Base-by-base conservation (phyloP, 208 protist species). In the Wallacemonas collosoma region DNA sequence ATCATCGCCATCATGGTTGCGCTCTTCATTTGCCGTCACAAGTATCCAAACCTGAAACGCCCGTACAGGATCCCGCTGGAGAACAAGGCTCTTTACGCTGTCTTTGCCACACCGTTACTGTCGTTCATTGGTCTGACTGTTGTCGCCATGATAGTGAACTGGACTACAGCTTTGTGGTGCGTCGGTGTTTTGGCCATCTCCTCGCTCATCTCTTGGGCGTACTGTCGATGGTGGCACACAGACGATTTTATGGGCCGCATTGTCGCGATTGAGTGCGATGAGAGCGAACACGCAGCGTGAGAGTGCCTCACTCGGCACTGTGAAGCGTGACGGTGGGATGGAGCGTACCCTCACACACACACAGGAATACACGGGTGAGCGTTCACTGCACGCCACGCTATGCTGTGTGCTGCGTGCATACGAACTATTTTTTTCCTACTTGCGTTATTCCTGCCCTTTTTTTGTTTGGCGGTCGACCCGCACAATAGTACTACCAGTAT, bases 171-270 rank as follows among this genome's bases (percentile, higher is more conserved):
- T 56, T 54, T 81, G 35, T 43, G 90, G 60, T 90, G 83, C 56
- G 14, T 65, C 7, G 67, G 43, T 2, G 71, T 91, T 8, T 51
- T 95, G 1, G 78, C 17, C 0, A 73, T 35, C 14, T 68, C 81
- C 9, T 62, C 66, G n/a, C 11, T 84, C 35, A 17, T 86, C 12
- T 79, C 85, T 0, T 71, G 77, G 47, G 14, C 82, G 26, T 90
- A 91, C 58, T 91, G 87, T 64, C 44, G 67, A 53, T 83, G 82
- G 48, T 71, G 80, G 12, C 85, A 77, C 50, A 80, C 71, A 3
- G 56, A 82, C 7, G 86, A 89, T 5, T 95, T 93, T 58, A 61
- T 80, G 60, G 90, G 90, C 15, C 73, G 79, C n/a, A 77, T 95
- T 8, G 86, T 95, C 6, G 90, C 87, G 0, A 76, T 81, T 39